These are phyloP conservation scores for Termitomyces sp. DNA, from an alignment of 768 basidiomycete species.

Conservation along the genomic window DNA sequence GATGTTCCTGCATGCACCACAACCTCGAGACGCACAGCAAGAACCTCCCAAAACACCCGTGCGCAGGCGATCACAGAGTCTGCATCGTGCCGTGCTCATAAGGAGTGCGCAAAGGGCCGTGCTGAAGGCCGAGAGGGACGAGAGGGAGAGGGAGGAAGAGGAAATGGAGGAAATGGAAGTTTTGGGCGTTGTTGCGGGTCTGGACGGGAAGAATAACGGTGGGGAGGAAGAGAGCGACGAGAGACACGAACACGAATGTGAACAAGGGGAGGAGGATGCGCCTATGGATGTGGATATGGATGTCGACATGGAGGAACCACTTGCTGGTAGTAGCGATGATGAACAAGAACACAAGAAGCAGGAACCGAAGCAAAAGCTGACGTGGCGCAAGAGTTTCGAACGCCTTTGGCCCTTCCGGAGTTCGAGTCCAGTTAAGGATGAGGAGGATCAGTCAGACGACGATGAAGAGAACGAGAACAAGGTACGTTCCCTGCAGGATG, in stretches of 20 bases:
- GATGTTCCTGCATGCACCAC: slow-evolving; percentile 9
- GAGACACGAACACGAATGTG: slow-evolving; percentile 18
- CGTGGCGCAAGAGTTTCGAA: slow-evolving; percentile 39
- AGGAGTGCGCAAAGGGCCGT: slow-evolving; percentile 63
- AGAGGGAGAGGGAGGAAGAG: slow-evolving; percentile 35
- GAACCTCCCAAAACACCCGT: slow-evolving; percentile 29
- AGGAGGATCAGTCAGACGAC: slow-evolving; percentile 7
- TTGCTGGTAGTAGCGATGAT: slow-evolving; percentile 9
- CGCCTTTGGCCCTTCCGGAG: slow-evolving; percentile 35
- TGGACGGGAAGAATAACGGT: slow-evolving; percentile 15
- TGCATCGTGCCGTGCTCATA: slow-evolving; percentile 68
- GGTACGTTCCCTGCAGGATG: neutral
- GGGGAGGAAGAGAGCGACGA: slow-evolving; percentile 15
- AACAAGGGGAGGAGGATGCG: slow-evolving; percentile 10
- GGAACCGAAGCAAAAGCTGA: slow-evolving; percentile 23
- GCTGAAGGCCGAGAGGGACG: slow-evolving; percentile 43
- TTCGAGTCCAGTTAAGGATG: slow-evolving; percentile 16
- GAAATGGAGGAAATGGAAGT: slow-evolving; percentile 46
- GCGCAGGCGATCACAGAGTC: slow-evolving; percentile 29
- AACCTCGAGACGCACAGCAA: slow-evolving; percentile 6
- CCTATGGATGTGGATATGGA: slow-evolving; percentile 17
- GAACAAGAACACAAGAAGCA: slow-evolving; percentile 14
- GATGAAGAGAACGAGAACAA: slow-evolving; percentile 7
- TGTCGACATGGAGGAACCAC: slow-evolving; percentile 19
- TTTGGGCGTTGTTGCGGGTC: slow-evolving; percentile 30